A percentile compares a stretch with the other conserved stretches of the same genome.
These are phyloP conservation scores for Setaria viridis DNA, from an alignment of 202 grass and related monocot genomes.

Conservation along the genomic window DNA sequence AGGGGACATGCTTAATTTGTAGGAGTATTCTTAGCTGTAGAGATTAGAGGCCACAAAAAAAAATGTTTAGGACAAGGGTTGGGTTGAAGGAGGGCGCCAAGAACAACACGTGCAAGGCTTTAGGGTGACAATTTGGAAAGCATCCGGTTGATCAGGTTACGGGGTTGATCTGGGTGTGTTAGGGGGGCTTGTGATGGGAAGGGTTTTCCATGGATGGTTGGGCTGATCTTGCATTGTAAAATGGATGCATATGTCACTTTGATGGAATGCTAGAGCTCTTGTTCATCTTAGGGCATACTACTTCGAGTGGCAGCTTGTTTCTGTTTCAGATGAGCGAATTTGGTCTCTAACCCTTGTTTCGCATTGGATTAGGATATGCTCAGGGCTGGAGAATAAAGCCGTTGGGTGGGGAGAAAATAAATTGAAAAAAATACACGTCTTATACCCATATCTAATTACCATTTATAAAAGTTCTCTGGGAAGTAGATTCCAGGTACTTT, in stretches of 20 bases:
- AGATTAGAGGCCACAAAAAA: background rate
- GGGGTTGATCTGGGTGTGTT: too few relatives aligned
- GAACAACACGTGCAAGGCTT: background rate
- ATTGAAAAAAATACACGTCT: background rate
- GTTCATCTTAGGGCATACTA: constrained; percentile 9
- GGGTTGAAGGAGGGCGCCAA: background rate
- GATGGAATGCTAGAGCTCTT: constrained; percentile 48
- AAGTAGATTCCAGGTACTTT: background rate
- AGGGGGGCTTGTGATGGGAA: background rate
- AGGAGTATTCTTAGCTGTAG: constrained; percentile 55
- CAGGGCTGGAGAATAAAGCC: background rate
- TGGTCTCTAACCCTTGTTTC: background rate
- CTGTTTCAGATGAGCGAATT: background rate
- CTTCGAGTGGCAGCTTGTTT: background rate
- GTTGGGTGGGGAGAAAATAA: background rate
- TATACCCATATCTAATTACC: background rate
- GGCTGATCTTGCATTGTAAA: constrained; percentile 39
- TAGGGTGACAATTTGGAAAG: background rate
- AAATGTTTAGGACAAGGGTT: constrained; percentile 25
- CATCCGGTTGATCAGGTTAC: background rate
- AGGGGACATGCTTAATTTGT: constrained; percentile 21
- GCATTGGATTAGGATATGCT: background rate
- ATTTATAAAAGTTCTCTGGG: background rate
- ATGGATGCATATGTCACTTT: constrained; percentile 38
- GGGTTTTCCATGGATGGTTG: constrained; percentile 10